phyloP scores from a whole-genome alignment of 2,329 filamentous ascomycete genomes.

The Diaporthe sp. region DNA sequence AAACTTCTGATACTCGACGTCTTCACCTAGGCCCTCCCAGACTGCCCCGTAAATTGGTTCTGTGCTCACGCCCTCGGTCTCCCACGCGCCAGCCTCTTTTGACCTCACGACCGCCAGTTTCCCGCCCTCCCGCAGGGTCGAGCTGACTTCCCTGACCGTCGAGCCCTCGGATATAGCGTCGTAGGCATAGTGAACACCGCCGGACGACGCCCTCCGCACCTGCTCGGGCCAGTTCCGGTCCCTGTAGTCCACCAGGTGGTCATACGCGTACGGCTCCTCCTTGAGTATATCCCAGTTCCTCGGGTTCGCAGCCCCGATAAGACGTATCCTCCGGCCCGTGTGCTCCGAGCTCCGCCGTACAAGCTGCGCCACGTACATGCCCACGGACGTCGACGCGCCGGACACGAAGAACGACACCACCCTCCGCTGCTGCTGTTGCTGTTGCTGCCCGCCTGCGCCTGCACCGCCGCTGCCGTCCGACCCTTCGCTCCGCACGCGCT shows the following conservation, averaged over 20 bases:
- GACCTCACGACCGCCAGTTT: constrained; percentile 50
- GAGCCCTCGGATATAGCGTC: constrained; percentile 57
- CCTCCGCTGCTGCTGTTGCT: constrained; percentile 9
- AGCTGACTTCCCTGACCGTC: constrained; percentile 50
- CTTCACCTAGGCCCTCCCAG: constrained; percentile 57
- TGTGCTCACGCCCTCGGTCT: constrained; percentile 45
- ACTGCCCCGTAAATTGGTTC: constrained; percentile 57
- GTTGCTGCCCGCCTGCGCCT: background rate
- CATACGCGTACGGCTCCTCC: constrained; percentile 53
- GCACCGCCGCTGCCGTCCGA: background rate
- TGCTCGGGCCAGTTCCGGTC: constrained; percentile 51
- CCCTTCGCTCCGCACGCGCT: constrained; percentile 21
- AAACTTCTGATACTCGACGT: constrained; percentile 54
- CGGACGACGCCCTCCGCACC: constrained; percentile 45
- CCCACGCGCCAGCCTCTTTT: constrained; percentile 48
- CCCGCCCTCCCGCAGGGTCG: constrained; percentile 46
- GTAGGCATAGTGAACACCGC: constrained; percentile 53
- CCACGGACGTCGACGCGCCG: constrained; percentile 52
- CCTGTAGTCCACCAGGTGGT: constrained; percentile 55
- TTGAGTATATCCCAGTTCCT: constrained; percentile 47
- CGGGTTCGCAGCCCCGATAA: constrained; percentile 50
- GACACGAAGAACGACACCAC: constrained; percentile 47
- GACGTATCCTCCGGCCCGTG: constrained; percentile 39
- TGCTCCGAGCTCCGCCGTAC: constrained; percentile 40
- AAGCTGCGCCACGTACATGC: constrained; percentile 51